Conservation (phyloP, 768 basidiomycete species). For the Lactarius psammicola region DNA sequence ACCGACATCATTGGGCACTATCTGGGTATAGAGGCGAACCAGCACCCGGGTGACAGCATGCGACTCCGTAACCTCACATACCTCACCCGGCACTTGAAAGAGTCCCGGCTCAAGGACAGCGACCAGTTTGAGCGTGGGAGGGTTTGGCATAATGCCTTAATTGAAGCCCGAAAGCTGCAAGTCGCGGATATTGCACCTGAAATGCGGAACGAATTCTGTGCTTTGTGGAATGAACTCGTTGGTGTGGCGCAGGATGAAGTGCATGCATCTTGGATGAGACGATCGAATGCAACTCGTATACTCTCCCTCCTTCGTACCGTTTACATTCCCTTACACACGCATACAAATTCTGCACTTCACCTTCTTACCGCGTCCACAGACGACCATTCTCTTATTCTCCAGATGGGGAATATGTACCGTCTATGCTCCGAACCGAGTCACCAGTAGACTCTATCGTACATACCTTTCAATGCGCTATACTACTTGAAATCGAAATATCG, state of each 20-base stretch:
- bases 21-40: neutral
- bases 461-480: no score
- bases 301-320: slow-evolving; percentile 1
- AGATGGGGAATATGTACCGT: neutral
- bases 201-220: slow-evolving; percentile 10
- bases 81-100: neutral
- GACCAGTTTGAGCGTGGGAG: neutral
- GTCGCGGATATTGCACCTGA: neutral
- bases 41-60: neutral
- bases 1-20: neutral
- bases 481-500: no score
- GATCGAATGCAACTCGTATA: slow-evolving; percentile 10
- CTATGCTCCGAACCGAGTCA: neutral
- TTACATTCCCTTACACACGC: slow-evolving; percentile 8
- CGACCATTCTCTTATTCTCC: neutral
- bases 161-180: neutral
- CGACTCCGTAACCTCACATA: slow-evolving; percentile 3
- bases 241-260: neutral
- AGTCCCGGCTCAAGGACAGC: neutral
- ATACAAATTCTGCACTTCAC: neutral
- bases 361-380: neutral
- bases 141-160: slow-evolving; percentile 1
- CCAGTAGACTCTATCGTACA: neutral
- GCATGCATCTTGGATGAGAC: neutral
- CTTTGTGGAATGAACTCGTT: slow-evolving; percentile 13